Conservation (phyloP, 2,329 filamentous ascomycete species). For the Proliferodiscus dingleyae region DNA sequence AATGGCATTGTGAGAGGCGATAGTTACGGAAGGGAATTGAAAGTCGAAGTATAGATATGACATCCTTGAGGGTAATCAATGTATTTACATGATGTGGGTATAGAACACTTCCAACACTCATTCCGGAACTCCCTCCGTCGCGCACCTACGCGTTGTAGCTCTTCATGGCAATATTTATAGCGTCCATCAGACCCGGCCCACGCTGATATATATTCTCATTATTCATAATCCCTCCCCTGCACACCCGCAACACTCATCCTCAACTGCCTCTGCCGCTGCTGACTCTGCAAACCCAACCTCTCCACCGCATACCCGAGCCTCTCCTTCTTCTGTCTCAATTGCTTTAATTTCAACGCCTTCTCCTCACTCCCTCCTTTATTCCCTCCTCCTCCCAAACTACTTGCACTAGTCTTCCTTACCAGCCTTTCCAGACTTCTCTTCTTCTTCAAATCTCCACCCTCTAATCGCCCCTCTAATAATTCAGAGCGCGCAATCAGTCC, state of each 20-base stretch:
- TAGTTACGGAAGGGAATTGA: constrained; percentile 17
- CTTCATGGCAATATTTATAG: not conserved
- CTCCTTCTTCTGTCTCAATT: constrained; percentile 65
- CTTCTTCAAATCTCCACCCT: constrained; percentile 35
- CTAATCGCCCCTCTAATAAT: constrained; percentile 59
- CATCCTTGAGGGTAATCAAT: not conserved
- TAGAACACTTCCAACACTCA: constrained; percentile 2
- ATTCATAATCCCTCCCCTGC: not conserved
- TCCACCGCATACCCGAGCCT: constrained; percentile 66
- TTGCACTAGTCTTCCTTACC: constrained; percentile 11
- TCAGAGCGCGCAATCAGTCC: constrained; percentile 61
- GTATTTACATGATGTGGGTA: constrained; percentile 4
- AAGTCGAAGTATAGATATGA: constrained; percentile 8
- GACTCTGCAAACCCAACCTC: constrained; percentile 60
- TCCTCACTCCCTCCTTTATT: constrained; percentile 16
- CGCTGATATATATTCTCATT: too few relatives aligned
- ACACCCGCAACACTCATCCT: constrained; percentile 65
- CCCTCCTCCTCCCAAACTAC: constrained; percentile 21
- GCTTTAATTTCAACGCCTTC: constrained; percentile 45
- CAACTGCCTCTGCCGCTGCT: constrained; percentile 64
- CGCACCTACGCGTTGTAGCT: not conserved
- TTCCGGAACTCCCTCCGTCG: not conserved
- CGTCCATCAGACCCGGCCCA: not conserved
- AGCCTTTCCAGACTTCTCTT: constrained; percentile 37
- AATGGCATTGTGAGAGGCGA: constrained; percentile 15